These are phyloP conservation scores for Oxyria digyna DNA, from an alignment of 148 eudicot genomes.

Conservation along the genomic window DNA sequence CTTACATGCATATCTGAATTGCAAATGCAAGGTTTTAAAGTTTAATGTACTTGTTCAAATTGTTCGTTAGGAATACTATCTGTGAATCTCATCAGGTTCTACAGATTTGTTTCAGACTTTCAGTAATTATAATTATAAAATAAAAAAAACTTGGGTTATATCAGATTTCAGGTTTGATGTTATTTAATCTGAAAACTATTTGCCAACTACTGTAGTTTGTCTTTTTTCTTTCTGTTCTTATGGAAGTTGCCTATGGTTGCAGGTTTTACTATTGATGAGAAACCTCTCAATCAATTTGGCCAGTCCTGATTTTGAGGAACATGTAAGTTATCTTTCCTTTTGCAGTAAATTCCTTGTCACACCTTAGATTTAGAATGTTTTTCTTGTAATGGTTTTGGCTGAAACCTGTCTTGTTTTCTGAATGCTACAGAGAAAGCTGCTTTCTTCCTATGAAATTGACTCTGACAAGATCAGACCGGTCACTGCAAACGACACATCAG, in stretches of 20 bases:
- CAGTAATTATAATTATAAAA: too few relatives aligned
- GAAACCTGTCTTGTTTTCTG: constrained; percentile 2
- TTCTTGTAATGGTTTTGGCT: background rate
- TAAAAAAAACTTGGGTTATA: background rate
- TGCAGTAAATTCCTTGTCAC: background rate
- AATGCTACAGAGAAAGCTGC: constrained; percentile 36
- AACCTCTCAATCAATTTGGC: constrained; percentile 85
- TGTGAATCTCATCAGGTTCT: background rate
- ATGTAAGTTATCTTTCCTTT: constrained; percentile 43
- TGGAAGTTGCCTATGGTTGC: constrained; percentile 9
- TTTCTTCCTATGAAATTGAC: constrained; percentile 31
- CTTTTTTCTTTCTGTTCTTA: background rate
- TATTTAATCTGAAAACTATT: background rate
- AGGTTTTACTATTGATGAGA: constrained; percentile 85
- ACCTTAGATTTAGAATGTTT: too few relatives aligned
- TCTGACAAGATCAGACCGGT: constrained; percentile 18
- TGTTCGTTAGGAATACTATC: background rate
- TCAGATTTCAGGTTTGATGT: background rate
- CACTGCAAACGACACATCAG: background rate
- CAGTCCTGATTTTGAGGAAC: constrained; percentile 88
- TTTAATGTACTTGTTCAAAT: background rate
- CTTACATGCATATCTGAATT: background rate
- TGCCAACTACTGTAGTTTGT: background rate
- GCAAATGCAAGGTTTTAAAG: background rate
- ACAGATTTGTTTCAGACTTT: background rate